Conservation (phyloP, 129 eudicot species). For the Glebionis coronaria region DNA sequence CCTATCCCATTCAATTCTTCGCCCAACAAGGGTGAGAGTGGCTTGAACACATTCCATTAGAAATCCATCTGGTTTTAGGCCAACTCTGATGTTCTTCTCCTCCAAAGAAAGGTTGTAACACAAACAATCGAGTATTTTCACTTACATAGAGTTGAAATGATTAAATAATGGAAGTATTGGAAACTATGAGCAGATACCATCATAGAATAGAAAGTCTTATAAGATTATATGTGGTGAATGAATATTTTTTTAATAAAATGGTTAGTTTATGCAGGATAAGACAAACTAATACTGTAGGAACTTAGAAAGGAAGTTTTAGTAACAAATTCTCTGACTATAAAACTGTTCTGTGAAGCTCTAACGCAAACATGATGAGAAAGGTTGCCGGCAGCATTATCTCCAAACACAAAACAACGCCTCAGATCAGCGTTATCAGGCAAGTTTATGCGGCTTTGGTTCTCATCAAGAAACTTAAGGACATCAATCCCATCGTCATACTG, state of each 20-base stretch:
- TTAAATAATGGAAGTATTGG: too few species aligned
- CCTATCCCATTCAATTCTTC: neutral
- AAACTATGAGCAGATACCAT: too few species aligned
- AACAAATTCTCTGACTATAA: neutral
- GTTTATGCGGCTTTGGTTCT: neutral
- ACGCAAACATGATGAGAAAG: neutral
- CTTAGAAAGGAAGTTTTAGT: too few species aligned
- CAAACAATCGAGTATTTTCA: neutral
- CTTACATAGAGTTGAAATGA: too few species aligned
- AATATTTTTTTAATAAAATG: too few species aligned
- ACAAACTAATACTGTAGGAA: too few species aligned
- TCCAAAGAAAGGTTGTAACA: neutral
- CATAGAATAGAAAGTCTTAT: too few species aligned
- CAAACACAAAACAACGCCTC: neutral
- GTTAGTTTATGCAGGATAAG: too few species aligned
- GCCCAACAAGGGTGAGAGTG: neutral
- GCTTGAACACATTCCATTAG: neutral
- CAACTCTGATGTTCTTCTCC: neutral
- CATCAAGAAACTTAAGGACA: neutral
- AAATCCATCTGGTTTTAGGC: neutral
- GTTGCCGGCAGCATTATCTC: neutral
- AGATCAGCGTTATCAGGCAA: neutral
- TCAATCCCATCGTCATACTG: slow-evolving; percentile 1
- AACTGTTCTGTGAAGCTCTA: neutral
- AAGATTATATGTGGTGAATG: too few species aligned